Evolutionary conservation across 2,329 filamentous ascomycete genomes (phyloP), one percentile per base, ranked within the genome.

Genomic region (Cladosporium sp.): DNA sequence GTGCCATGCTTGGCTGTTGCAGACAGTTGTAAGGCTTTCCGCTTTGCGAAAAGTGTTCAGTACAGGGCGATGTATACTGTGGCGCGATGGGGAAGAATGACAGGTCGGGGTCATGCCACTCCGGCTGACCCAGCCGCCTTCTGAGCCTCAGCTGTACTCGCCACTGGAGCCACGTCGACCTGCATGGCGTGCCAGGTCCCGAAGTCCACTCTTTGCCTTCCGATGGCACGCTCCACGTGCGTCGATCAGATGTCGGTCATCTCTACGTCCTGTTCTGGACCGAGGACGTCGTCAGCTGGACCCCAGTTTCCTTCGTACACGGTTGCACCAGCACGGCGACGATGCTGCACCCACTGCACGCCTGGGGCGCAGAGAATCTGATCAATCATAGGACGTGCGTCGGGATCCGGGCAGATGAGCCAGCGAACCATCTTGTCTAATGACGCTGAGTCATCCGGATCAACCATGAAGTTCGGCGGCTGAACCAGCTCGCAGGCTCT

Each of bases 261-360:
- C 65, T 84, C 81, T 39, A 78, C 75, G 64, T 70, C 67, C 38
- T 69, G 60, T 7, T 78, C 75, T 58, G 76, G 74, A 19, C 71
- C 72, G 49, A 83, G 71, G 16, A 83, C 73, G 55, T 83, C 78
- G 56, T 84, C 84, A 19, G 78, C 78, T 27, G 92, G 92, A 3
- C 93, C 93, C 86, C 91, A 98, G 66, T 88, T 93, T 55, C 93
- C 93, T 71, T 98, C 93, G 60, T 87, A 98, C 47, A 98, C 84
- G 0, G 90, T 96, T n/a, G 93, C 93, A 38, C 90, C 88, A 9
- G 90, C 88, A 49, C 86, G 83, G 49, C 90, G 83, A 55, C 90
- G 83, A 43, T 76, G 72, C 49, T 83, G 79, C 27, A 94, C 85
- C 87, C 93, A 98, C 54, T 78, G 79, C 46, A 95, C 78, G 19